Conservation (phyloP, 2,329 filamentous ascomycete genomes). For the Delphinella strobiligena region DNA sequence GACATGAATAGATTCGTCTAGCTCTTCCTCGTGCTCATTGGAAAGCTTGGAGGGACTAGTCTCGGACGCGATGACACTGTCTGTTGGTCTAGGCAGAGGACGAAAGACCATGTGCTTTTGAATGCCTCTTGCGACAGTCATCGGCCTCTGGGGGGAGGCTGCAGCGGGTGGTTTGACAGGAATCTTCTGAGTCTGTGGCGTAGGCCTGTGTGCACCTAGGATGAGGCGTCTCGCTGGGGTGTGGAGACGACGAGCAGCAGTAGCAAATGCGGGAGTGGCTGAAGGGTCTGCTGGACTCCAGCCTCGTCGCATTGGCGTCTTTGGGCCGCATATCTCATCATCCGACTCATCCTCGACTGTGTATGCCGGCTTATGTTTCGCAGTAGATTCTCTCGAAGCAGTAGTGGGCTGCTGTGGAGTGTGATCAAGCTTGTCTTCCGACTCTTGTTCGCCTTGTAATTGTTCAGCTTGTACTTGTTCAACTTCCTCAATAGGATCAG, state of each 20-base stretch:
- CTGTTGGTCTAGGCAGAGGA: neutral
- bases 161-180: constrained; percentile 6
- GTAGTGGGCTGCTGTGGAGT: neutral
- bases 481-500: too few relatives aligned
- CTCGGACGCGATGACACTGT: neutral
- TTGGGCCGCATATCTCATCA: constrained; percentile 11
- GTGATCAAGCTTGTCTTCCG: neutral
- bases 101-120: constrained; percentile 9
- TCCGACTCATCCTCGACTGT: constrained; percentile 7
- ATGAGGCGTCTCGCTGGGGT: constrained; percentile 5
- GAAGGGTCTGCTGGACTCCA: neutral
- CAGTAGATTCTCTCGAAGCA: neutral
- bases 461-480: neutral
- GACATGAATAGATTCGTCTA: neutral
- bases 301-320: constrained; percentile 9
- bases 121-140: constrained; percentile 9
- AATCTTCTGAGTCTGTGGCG: constrained; percentile 11
- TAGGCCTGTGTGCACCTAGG: constrained; percentile 2
- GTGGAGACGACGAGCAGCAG: constrained; percentile 1
- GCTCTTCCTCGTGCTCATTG: neutral
- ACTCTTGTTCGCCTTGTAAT: neutral
- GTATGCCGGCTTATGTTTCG: neutral
- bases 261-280: neutral
- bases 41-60: neutral
- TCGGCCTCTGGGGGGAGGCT: constrained; percentile 7